Percentiles rank a stretch among this genome's conserved stretches.
Evolutionary conservation across 2,329 filamentous ascomycete genomes (phyloP).

Genomic region (Fusarium dlaminii): DNA sequence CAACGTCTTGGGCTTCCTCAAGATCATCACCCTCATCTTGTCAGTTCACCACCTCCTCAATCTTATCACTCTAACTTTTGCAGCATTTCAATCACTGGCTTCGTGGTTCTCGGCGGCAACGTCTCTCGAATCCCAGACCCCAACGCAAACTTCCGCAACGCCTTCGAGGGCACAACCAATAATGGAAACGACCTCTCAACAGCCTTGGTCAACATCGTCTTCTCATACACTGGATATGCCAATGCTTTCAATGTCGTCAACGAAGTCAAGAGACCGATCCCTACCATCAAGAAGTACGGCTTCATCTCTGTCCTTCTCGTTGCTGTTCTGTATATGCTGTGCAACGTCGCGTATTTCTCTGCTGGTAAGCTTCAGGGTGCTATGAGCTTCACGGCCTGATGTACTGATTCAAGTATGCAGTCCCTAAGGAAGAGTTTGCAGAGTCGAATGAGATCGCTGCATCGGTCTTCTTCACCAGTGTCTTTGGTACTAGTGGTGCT

Average conservation of each 20-base stretch:
- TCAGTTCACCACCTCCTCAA: conserved; percentile 49
- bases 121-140: conserved; percentile 46
- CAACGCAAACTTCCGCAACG: conserved; percentile 48
- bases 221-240: conserved; percentile 65
- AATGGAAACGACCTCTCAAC: conserved; percentile 52
- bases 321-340: conserved; percentile 65
- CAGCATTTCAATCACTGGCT: conserved; percentile 64
- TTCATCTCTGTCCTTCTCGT: conserved; percentile 61
- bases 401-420: conserved; percentile 47
- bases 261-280: conserved; percentile 69
- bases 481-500: conserved; percentile 63
- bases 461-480: conserved; percentile 65
- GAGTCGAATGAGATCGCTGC: conserved; percentile 64
- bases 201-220: conserved; percentile 67
- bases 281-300: conserved; percentile 61
- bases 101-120: conserved; percentile 64
- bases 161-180: conserved; percentile 48
- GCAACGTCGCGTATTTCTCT: conserved; percentile 69
- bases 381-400: fast-evolving
- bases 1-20: conserved; percentile 67
- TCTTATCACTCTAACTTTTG: fast-evolving
- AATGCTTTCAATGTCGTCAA: conserved; percentile 72
- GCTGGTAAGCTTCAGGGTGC: conserved; percentile 39
- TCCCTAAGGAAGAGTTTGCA: conserved; percentile 61
- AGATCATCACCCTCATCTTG: conserved; percentile 70